phyloP scores from a whole-genome alignment of 2,329 filamentous ascomycete genomes.

The Aschersonia sp. region DNA sequence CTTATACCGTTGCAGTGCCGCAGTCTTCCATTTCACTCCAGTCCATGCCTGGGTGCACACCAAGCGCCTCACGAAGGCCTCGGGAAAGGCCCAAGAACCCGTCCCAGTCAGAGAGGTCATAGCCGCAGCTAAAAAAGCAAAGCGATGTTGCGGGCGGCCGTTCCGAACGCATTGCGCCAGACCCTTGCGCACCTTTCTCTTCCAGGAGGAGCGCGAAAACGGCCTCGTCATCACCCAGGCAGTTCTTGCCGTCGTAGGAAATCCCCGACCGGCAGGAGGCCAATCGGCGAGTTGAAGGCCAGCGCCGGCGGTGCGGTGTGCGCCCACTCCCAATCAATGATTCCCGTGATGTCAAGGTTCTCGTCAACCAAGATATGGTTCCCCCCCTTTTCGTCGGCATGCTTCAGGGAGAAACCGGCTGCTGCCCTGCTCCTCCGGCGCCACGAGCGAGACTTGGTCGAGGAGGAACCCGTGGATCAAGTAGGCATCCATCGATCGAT shows the following conservation, averaged over 20 bases:
- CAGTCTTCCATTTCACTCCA: conserved; percentile 22
- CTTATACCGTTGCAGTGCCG: conserved; percentile 19
- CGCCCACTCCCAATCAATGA: conserved; percentile 31
- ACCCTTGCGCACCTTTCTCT: conserved; percentile 17
- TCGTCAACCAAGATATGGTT: conserved; percentile 31
- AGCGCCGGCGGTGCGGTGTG: conserved; percentile 17
- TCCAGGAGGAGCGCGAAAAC: conserved; percentile 16
- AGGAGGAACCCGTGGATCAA: conserved; percentile 26
- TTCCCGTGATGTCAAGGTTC: conserved; percentile 28
- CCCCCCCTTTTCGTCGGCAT: conserved; percentile 26
- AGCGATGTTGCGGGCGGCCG: conserved; percentile 21
- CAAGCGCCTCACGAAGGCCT: conserved; percentile 20
- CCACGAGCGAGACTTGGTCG: conserved; percentile 16
- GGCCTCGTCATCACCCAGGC: conserved; percentile 21
- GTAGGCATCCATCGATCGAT: conserved; percentile 19
- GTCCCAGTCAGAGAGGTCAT: conserved; percentile 25
- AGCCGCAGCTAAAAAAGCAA: conserved; percentile 23
- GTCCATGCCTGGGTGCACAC: conserved; percentile 17
- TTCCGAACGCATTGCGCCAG: conserved; percentile 21
- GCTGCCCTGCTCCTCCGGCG: conserved; percentile 10
- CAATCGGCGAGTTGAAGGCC: conserved; percentile 27
- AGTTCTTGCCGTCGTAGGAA: conserved; percentile 24
- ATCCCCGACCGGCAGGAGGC: conserved; percentile 22
- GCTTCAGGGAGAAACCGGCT: conserved; percentile 25
- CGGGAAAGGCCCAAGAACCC: conserved; percentile 25